A percentile compares a stretch with the other conserved stretches of the same genome.
phyloP scores from a whole-genome alignment of 805 yeast genomes.

The Komagataella pastoris region DNA sequence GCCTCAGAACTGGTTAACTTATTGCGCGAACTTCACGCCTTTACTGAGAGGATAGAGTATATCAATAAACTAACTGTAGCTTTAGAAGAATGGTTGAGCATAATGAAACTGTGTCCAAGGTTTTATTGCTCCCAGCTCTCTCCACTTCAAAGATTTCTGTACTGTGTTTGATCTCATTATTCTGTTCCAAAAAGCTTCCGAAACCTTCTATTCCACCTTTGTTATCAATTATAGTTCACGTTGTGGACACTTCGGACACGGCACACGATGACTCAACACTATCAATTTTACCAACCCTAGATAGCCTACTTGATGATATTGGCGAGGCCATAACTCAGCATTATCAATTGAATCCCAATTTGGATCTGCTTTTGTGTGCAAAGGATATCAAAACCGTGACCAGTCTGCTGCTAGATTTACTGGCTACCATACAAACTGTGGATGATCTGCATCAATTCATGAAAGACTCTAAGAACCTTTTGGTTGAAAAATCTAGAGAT shows the following conservation, averaged over 20 bases:
- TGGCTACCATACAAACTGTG: conserved; percentile 35
- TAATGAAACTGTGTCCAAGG: background rate
- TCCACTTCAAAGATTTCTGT: conserved; percentile 45
- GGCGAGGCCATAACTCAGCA: conserved; percentile 14
- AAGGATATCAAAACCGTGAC: conserved; percentile 17
- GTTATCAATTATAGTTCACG: conserved; percentile 11
- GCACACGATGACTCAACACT: background rate
- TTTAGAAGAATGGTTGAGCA: background rate
- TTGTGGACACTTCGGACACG: background rate
- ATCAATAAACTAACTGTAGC: background rate
- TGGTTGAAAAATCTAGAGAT: conserved; percentile 20
- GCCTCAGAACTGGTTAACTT: background rate
- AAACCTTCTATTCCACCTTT: conserved; percentile 22
- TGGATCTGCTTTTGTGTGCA: background rate
- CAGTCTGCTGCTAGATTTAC: conserved; percentile 16
- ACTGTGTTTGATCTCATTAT: conserved; percentile 31
- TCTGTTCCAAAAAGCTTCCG: conserved; percentile 28
- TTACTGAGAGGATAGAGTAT: too few relatives aligned
- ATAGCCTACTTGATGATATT: conserved; percentile 2
- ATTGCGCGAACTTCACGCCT: background rate
- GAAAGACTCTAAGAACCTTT: conserved; percentile 14
- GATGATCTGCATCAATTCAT: conserved; percentile 32
- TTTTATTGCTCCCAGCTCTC: conserved; percentile 22
- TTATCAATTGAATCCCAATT: conserved; percentile 11
- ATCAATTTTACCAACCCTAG: background rate